phyloP scores from a whole-genome alignment of 495 filamentous ascomycete species.

The Aspergillus olivimuriae region DNA sequence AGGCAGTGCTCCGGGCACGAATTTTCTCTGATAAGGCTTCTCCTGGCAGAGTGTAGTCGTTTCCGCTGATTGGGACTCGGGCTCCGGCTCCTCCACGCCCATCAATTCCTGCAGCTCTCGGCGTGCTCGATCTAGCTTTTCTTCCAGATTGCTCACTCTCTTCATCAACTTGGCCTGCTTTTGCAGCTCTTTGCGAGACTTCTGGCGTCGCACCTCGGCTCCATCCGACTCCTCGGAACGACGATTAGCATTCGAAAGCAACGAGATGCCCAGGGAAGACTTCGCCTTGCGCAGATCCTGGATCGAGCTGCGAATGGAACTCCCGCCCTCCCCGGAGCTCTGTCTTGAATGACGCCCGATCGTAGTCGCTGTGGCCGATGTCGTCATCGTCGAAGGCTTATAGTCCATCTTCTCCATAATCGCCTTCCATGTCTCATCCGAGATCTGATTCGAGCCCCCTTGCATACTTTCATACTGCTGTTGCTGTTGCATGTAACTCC shows the following conservation, averaged over 20 bases:
- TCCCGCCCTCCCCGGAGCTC: constrained; percentile 15
- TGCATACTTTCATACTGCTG: too few relatives aligned
- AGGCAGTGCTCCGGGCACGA: constrained; percentile 50
- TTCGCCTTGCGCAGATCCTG: constrained; percentile 33
- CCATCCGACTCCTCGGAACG: constrained; percentile 25
- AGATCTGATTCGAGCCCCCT: constrained; percentile 15
- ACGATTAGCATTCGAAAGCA: constrained; percentile 15
- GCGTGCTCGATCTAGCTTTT: constrained; percentile 52
- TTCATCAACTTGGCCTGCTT: constrained; percentile 57
- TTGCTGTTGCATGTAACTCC: constrained; percentile 24
- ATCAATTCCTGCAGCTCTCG: constrained; percentile 49
- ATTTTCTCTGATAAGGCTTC: constrained; percentile 39
- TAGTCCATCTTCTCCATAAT: constrained; percentile 34
- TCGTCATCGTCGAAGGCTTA: constrained; percentile 9
- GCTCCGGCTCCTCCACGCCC: constrained; percentile 39
- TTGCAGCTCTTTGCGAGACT: constrained; percentile 54
- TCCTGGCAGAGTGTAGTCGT: constrained; percentile 19
- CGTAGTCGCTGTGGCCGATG: too few relatives aligned
- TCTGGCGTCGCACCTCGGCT: constrained; percentile 38
- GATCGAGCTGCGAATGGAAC: constrained; percentile 32
- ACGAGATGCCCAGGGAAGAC: constrained; percentile 26
- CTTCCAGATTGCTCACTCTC: constrained; percentile 60
- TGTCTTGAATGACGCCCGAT: constrained; percentile 17
- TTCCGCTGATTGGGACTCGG: constrained; percentile 14
- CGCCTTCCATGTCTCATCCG: constrained; percentile 35